Base-by-base conservation (phyloP, 2,329 filamentous ascomycete genomes). In the Diaporthe australafricana region DNA sequence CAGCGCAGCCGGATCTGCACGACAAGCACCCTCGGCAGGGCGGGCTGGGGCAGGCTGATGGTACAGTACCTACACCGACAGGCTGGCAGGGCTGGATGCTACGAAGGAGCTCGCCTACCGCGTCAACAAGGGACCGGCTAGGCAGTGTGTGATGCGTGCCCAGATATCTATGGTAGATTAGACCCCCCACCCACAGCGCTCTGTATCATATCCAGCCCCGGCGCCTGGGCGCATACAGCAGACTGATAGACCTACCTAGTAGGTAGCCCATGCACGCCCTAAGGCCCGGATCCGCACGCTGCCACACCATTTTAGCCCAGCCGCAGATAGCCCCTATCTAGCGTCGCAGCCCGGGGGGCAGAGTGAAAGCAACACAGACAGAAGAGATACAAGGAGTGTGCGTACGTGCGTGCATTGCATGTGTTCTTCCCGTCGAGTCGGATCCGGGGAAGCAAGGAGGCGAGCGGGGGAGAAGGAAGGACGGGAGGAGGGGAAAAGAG, bases 281-380 rank as follows among this genome's bases (percentile, higher is more conserved):
- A 50, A 65, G 60, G 27, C 60, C 45, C 67, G 67, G 67, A 70
- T 70, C 67, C 67, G 67, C 67, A 69, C n/a, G 20, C 42, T 70
- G 53, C 40, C 42, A 69, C 56, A 35, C 67, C 55, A 50, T 48
- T 50, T 69, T 69, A 57, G 53, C 52, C 53, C 45, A 65, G 60
- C 45, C 60, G 60, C 27, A 38, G 45, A 35, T 38, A 50, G 60
- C 60, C 38, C 16, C 53, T 45, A 38, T 27, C 47, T 69, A 48
- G 65, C 70, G 60, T 65, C 45, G 17, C 38, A 47, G 14, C n/a
- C 30, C 40, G n/a, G 17, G 42, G 60, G 45, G 6, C 40, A 25
- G 17, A 38, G 4, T 12, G 38, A 25, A 48, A 17, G 32, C 32
- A 35, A 63, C 25, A 47, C 11, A 27, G 16, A 32, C 27, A 55